Evolutionary conservation across 306 rosid species (phyloP).

Genomic region (Medicago ruthenica): DNA sequence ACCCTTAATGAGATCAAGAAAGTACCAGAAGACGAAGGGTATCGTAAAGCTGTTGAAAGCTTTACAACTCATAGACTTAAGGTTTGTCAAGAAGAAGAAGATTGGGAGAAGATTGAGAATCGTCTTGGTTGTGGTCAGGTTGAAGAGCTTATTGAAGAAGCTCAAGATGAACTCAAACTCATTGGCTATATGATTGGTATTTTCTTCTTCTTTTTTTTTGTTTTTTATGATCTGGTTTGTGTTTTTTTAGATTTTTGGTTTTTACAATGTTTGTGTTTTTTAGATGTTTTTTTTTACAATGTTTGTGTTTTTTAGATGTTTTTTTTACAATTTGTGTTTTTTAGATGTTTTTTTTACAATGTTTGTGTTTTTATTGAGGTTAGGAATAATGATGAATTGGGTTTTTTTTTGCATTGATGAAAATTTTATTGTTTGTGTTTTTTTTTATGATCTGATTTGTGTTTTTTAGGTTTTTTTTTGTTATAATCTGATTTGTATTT

Average conservation of each 20-base stretch:
- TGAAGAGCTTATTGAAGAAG: conserved; percentile 97
- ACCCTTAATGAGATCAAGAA: conserved; percentile 86
- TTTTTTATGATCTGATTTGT: no score
- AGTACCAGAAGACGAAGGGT: conserved; percentile 89
- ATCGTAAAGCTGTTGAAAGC: conserved; percentile 91
- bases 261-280: no score
- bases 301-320: not conserved
- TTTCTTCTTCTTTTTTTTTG: not conserved
- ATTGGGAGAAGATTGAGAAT: conserved; percentile 83
- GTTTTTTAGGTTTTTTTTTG: no score
- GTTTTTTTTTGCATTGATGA: not conserved
- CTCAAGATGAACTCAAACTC: conserved; percentile 84
- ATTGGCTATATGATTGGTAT: conserved; percentile 76
- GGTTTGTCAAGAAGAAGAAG: conserved; percentile 78
- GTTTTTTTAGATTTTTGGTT: not conserved
- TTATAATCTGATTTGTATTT: no score
- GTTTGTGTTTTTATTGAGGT: not conserved
- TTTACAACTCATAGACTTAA: conserved; percentile 75
- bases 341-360: not conserved
- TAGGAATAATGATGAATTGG: no score
- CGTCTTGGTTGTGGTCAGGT: conserved; percentile 87
- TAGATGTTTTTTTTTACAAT: not conserved
- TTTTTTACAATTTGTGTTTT: not conserved
- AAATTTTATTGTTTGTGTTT: not conserved
- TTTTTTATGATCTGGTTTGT: not conserved